Evolutionary conservation across 768 basidiomycete genomes (phyloP).

Genomic region (Phylloporus rhodoxanthus): DNA sequence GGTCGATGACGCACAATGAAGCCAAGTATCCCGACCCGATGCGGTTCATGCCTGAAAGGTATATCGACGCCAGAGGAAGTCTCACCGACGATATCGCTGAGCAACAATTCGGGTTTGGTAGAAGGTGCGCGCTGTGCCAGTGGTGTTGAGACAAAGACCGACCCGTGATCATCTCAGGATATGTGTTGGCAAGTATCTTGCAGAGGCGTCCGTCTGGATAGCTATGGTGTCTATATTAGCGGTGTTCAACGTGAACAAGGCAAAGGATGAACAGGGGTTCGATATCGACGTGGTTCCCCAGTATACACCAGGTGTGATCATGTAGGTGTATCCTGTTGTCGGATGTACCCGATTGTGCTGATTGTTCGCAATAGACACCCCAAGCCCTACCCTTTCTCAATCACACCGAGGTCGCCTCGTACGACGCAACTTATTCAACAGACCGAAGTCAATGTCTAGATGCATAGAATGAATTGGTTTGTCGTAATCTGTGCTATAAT

Average conservation of each 20-base stretch:
- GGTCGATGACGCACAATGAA: slow-evolving; percentile 27
- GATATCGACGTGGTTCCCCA: slow-evolving; percentile 23
- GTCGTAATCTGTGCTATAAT: neutral
- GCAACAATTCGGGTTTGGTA: slow-evolving; percentile 21
- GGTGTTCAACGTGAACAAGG: slow-evolving; percentile 26
- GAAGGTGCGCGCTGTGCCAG: slow-evolving; percentile 7
- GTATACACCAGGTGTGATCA: slow-evolving; percentile 24
- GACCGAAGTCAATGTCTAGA: slow-evolving; percentile 2
- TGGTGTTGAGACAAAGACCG: neutral
- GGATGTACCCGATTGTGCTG: neutral
- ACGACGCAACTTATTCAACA: slow-evolving; percentile 12
- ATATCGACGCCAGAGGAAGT: slow-evolving; percentile 9
- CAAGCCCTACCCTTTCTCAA: slow-evolving; percentile 16
- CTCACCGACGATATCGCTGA: slow-evolving; percentile 18
- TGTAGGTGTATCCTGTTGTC: slow-evolving; percentile 13
- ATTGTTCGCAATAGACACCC: slow-evolving; percentile 7
- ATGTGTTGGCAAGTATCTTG: slow-evolving; percentile 26
- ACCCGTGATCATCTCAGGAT: slow-evolving; percentile 5
- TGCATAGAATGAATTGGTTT: neutral
- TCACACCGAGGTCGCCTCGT: slow-evolving; percentile 14
- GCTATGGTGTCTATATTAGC: slow-evolving; percentile 24
- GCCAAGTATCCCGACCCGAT: slow-evolving; percentile 18
- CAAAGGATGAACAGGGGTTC: slow-evolving; percentile 27
- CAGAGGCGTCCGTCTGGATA: slow-evolving; percentile 23
- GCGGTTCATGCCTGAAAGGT: slow-evolving; percentile 21